Evolutionary conservation across 805 yeast genomes (phyloP).

Genomic region (Komagataella pastoris): DNA sequence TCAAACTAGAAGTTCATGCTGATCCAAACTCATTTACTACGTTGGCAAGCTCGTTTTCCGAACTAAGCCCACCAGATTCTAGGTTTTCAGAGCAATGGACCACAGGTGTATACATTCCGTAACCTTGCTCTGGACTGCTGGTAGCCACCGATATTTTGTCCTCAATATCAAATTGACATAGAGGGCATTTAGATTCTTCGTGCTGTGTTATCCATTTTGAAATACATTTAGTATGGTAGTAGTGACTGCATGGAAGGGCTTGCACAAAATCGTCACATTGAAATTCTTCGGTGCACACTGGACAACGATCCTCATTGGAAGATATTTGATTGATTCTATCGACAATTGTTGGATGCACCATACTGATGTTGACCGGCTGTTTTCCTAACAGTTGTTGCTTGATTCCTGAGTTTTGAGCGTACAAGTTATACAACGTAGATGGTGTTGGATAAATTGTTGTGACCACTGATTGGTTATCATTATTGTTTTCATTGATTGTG

Average conservation of each 20-base stretch:
- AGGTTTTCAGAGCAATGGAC: neutral
- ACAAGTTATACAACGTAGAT: neutral
- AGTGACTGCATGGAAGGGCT: neutral
- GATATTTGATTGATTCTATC: neutral
- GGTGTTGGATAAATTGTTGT: neutral
- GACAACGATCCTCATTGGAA: neutral
- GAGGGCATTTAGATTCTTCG: neutral
- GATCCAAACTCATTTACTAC: neutral
- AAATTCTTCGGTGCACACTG: neutral
- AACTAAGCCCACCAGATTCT: neutral
- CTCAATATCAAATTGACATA: neutral
- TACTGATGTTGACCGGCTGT: neutral
- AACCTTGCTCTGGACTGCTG: neutral
- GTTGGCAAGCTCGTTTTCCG: neutral
- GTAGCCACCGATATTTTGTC: neutral
- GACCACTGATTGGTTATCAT: neutral
- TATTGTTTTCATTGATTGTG: neutral
- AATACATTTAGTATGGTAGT: neutral
- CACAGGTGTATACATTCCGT: neutral
- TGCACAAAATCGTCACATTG: neutral
- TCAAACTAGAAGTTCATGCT: neutral
- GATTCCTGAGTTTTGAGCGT: neutral
- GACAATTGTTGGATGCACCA: neutral
- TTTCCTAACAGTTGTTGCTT: neutral
- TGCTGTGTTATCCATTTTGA: neutral